Conservation (phyloP, 805 yeast genomes). For the Candida morakotiae region DNA sequence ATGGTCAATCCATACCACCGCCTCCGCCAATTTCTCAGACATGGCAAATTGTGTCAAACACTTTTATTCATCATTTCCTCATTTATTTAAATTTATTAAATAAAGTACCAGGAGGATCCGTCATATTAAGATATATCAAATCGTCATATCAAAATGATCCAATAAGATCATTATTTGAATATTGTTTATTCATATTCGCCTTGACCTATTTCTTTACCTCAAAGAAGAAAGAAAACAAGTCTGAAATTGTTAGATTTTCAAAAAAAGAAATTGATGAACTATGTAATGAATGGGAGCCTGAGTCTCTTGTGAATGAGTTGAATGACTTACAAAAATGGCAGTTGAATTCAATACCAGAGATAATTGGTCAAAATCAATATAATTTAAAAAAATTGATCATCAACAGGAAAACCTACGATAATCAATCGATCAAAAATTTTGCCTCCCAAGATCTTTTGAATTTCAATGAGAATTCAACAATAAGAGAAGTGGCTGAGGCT, state of each 20-base stretch:
- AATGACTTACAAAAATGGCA: constrained; percentile 56
- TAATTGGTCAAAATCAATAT: constrained; percentile 52
- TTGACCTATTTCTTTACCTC: constrained; percentile 76
- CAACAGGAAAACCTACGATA: constrained; percentile 5
- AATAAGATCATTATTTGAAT: constrained; percentile 77
- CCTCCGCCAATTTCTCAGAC: constrained; percentile 33
- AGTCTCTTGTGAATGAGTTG: constrained; percentile 63
- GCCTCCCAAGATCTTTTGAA: constrained; percentile 70
- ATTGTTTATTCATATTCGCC: constrained; percentile 74
- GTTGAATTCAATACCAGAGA: constrained; percentile 57
- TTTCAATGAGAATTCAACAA: constrained; percentile 44
- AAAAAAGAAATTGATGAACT: constrained; percentile 72
- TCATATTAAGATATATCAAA: constrained; percentile 65
- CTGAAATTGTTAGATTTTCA: constrained; percentile 60
- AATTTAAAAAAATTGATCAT: constrained; percentile 15
- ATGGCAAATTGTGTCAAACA: constrained; percentile 29
- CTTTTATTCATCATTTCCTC: constrained; percentile 31
- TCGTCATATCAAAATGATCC: constrained; percentile 94
- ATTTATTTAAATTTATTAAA: constrained; percentile 33
- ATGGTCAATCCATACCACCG: constrained; percentile 20
- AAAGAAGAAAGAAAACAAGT: constrained; percentile 70
- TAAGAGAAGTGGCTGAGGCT: constrained; percentile 51
- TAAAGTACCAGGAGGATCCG: constrained; percentile 53
- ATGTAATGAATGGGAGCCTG: constrained; percentile 90
- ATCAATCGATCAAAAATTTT: constrained; percentile 52